Base-by-base conservation (phyloP, 345 rosid genomes). In the Rhodamnia argentea region DNA sequence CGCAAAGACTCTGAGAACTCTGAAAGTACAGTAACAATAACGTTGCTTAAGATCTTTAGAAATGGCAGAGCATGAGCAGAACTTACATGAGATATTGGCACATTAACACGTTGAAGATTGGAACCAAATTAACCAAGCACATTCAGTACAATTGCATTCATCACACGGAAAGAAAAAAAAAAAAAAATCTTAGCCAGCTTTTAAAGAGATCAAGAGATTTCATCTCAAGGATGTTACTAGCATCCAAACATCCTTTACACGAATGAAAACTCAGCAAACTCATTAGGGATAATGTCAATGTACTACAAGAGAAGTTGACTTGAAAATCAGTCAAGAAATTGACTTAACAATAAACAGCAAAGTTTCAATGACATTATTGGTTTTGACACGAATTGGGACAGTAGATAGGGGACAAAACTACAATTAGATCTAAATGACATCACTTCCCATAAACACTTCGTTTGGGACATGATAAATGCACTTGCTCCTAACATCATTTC, bases 1-100 rank as follows among this genome's bases (percentile, higher is more conserved):
- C 88, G 89, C 90, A 97, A 89, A 42, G 99, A 94, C 91, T 93
- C 98, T 2, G 99, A 96, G 92, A 97, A 95, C 90, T 97, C 99
- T 97, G 98, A 84, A 85, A 91, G 85, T 74, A 89, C 54, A 91
- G 50, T 70, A 88, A 57, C 44, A 26, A 10, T 52, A 42, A 78
- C 23, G 12, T 13, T 64, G 82, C 81, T 24, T 85, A 54, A 85
- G 32, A 83, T 51, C 82, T 51, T 29, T 82, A 13, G 11, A 74
- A 52, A 83, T 55, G 82, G 52, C 60, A 47, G 40, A 40, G 32
- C 52, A 51, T 9, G 83, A 64, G 81, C 44, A 82, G 5, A 86
- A n/a, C 22, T 40, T 24, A 51, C 24, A 32, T 32, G 15, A 52
- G 76, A 29, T 75, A 53, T 32, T 54, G 76, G 24, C 76, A 32